These are phyloP conservation scores for Nemania serpens DNA, from an alignment of 2,329 filamentous ascomycete genomes.

Conservation along the genomic window DNA sequence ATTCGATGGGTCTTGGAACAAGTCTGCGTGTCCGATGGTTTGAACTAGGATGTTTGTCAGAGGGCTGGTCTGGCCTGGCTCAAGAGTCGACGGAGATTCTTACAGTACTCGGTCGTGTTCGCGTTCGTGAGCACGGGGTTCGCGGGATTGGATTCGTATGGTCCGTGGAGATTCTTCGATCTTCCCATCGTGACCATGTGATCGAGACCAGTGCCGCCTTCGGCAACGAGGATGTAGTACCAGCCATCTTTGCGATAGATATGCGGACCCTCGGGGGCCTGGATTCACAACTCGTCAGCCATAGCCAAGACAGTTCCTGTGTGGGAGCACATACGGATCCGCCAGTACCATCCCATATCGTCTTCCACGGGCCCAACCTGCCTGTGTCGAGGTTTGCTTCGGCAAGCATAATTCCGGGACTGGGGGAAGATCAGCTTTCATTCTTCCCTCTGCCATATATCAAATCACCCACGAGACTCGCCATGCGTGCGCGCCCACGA, in stretches of 20 bases:
- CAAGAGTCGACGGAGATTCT: conserved; percentile 7
- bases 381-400: conserved; percentile 49
- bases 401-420: conserved; percentile 47
- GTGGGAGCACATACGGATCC: conserved; percentile 38
- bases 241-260: conserved; percentile 56
- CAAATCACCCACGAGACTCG: conserved; percentile 36
- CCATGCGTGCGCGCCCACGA: conserved; percentile 49
- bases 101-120: conserved; percentile 49
- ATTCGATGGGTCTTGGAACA: conserved; percentile 54
- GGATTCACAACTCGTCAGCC: background rate
- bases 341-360: conserved; percentile 55
- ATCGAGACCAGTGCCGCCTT: conserved; percentile 54
- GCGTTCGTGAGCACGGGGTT: conserved; percentile 55
- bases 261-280: conserved; percentile 58
- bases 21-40: conserved; percentile 60
- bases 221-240: conserved; percentile 59
- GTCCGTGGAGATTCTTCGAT: conserved; percentile 48
- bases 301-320: background rate
- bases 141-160: conserved; percentile 47
- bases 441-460: background rate
- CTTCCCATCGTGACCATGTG: conserved; percentile 57
- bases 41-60: conserved; percentile 44
- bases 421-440: conserved; percentile 21
- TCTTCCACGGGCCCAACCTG: conserved; percentile 43
- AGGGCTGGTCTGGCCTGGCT: background rate